Base-by-base conservation (phyloP, 1,284 basidiomycete genomes). In the Cystobasidium slooffiae region DNA sequence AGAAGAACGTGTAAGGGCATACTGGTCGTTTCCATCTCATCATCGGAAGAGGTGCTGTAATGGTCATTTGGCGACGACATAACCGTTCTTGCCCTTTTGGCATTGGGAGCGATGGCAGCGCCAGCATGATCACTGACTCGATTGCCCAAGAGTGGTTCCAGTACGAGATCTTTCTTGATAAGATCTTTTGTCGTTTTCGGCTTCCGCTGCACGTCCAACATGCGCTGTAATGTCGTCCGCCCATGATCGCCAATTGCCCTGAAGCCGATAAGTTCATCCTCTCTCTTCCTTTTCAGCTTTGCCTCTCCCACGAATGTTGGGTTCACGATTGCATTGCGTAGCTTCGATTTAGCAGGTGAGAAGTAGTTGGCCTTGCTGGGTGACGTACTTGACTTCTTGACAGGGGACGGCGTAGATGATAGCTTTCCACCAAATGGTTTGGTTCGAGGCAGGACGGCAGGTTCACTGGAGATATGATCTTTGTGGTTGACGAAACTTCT, bases 251-350 rank as follows among this genome's bases (percentile, higher is more conserved):
- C 70, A 39, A 73, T 73, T 24, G 62, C 63, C 20, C 63, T 43
- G 43, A 73, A 73, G 18, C 70, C 70, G n/a, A 73, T 73, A 9
- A 73, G 24, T 16, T 73, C 51, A 31, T 73, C 70, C 41, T 65
- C 70, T 1, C 70, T 16, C 24, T 73, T 73, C 14, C 69, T n/a
- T 41, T 73, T 73, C 20, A 51, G 18, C 39, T 62, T 47, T 20
- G 70, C 62, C 55, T 73, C 70, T 18, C 59, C 70, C 2, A 73
- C 62, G 24, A 73, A 73, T 9, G 62, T 61, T 1, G 70, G 70
- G 37, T 73, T 73, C 12, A 73, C 55, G 24, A 73, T 39, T 10
- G 70, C 70, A 44, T 73, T 73, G 3, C 70, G 24, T 14, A 73
- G 53, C 53, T 66, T 73, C 37, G 70, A 73, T 43, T 73, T 73